Conservation (phyloP, 352 stramenopile species). For the Pythium grandisporangium region DNA sequence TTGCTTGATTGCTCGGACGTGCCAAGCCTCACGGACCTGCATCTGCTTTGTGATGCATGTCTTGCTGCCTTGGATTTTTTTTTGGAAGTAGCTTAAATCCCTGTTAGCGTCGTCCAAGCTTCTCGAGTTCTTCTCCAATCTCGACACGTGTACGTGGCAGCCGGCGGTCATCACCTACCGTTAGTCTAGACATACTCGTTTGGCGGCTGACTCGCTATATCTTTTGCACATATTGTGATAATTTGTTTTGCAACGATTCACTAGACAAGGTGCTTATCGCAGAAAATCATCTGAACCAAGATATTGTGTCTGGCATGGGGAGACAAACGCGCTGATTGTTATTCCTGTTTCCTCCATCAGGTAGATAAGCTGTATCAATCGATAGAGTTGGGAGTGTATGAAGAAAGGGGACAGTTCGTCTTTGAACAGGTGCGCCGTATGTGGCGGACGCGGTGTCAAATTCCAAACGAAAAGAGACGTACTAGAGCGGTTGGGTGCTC, state of each 20-base stretch:
- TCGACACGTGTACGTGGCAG: constrained; percentile 71
- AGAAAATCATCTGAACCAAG: too few species aligned
- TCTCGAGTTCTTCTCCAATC: constrained; percentile 72
- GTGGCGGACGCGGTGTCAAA: too few species aligned
- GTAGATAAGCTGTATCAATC: constrained; percentile 72
- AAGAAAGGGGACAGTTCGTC: constrained; percentile 36
- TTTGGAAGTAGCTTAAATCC: constrained; percentile 48
- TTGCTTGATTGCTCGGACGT: too few species aligned
- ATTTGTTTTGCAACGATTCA: not conserved
- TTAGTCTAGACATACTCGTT: too few species aligned
- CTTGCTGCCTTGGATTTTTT: not conserved
- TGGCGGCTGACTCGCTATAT: not conserved
- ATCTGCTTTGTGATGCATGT: not conserved
- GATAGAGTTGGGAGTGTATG: constrained; percentile 33
- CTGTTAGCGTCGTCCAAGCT: constrained; percentile 62
- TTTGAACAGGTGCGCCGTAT: constrained; percentile 47
- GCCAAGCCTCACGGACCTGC: too few species aligned
- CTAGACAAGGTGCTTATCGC: not conserved
- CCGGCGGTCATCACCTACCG: too few species aligned
- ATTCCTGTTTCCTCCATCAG: constrained; percentile 9
- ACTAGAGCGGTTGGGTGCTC: too few species aligned
- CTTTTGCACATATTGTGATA: not conserved
- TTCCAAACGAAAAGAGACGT: too few species aligned
- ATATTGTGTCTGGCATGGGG: too few species aligned
- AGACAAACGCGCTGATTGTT: not conserved